Base-by-base conservation (phyloP, 768 basidiomycete genomes). In the Serendipita sp. region DNA sequence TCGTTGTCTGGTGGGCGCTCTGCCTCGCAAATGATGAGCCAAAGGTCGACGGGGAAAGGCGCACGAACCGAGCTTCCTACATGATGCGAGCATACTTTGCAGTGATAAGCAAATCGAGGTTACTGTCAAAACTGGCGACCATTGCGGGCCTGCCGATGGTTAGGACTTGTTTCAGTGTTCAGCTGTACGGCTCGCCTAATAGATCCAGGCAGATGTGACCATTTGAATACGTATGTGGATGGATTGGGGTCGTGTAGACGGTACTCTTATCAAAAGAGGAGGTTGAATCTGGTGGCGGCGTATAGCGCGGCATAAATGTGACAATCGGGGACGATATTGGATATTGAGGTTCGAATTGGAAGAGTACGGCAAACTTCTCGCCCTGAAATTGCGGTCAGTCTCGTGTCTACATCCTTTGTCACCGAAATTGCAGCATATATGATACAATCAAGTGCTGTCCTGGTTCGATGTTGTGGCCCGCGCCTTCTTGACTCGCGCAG, bases 101-200 rank as follows among this genome's bases (percentile, higher is more conserved):
- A 94, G 74, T 2, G 91, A 92, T 16, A 91, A 81, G 69, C 88
- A 91, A 46, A 92, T 83, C 2, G 88, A 81, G 31, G 85, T 78
- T 23, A 89, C 88, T 66, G 63, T 50, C 48, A 23, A 31, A 10
- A 27, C 60, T 10, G 31, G 37, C 52, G 36, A 3, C 13, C 11
- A 16, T 13, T 18, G 27, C 6, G 55, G 31, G 13, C 33, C 37
- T 37, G 2, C 3, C 31, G 45, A 43, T 18, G 65, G 31, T 65
- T 44, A 1, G 67, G 27, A 55, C 37, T 65, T 18, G 62, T 33
- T 10, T 66, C 67, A 53, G 86, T 89, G 67, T 91, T 74, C n/a
- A 91, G 88, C 0, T 89, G 91, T 87, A 89, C 90, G 90, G 92
- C 67, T 91, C 91, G 68, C 89, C 91, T 5, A 94, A 81, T 64